Evolutionary conservation across 2,329 filamentous ascomycete species (phyloP), one percentile per base, ranked within the genome.

Genomic region (Ceratocystis smalleyi): DNA sequence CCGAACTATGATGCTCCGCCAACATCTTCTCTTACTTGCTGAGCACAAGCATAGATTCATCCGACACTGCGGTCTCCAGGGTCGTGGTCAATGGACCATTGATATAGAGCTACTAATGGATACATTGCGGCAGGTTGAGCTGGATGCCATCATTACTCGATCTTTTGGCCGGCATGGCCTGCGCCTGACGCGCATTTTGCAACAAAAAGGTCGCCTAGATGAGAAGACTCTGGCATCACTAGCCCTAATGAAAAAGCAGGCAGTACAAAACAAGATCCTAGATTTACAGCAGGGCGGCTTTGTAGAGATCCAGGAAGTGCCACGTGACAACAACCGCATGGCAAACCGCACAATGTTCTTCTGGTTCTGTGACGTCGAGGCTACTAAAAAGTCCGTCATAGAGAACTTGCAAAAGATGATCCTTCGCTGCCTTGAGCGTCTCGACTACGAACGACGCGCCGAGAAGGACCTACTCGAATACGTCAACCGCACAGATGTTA

Each of bases 271-370:
- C 65, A 87, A 91, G 67, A 86, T 97, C 74, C 86, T 89, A 15
- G 84, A 86, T 67, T 88, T 99, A 81, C 89, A 95, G 69, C 85
- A 90, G 73, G 84, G 85, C 19, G 92, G 94, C 1, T 86, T 94
- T 67, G 84, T 96, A 12, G 90, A 97, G 69, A 83, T 95, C 5
- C 94, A 99, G 73, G 94, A 99, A 76, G 87, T 99, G 0, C 94
- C 94, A 0, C 88, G 89, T 68, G 92, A 97, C 70, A 87, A 87
- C 68, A 86, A 85, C 67, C 86, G 91, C 43, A 83, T 88, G 69
- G 89, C 91, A 0, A 88, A 86, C 67, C 84, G 90, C 62, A 95
- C 91, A 0, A 81, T 96, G 27, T 97, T 91, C 73, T 83, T 97
- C 64, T 96, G 91, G 86, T 96, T 85, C 77, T 95, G 90, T 73